Base-by-base conservation (phyloP, 768 basidiomycete species). In the Termitomyces bulborhizus region DNA sequence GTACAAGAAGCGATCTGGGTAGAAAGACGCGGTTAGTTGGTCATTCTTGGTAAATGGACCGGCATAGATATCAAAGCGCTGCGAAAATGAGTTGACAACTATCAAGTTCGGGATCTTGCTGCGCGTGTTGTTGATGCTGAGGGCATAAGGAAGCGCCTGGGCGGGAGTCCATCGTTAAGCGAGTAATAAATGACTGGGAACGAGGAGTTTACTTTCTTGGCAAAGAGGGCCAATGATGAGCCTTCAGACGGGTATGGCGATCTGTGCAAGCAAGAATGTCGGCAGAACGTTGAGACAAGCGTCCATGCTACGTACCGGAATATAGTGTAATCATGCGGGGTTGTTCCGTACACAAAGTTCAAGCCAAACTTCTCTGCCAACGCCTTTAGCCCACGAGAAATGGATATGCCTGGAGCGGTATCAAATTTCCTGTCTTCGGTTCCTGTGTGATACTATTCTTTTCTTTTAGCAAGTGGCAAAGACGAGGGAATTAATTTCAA, bases 1-100 rank as follows among this genome's bases (percentile, higher is more conserved):
- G 68, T 76, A 90, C 21, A 79, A 57, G 73, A 90, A 88, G 8
- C 72, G 56, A 63, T 91, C 82, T 0, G 71, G 67, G 64, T 88
- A 93, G 0, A 91, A 88, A 6, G 81, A 83, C 1, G 81, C 80
- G 0, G 88, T 88, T 44, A 92, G 76, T 61, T 90, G 85, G 66
- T 93, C 90, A 65, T 92, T 88, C 66, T 83, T 83, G 31, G 85
- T 86, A 71, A 93, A 93, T 2, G 81, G 63, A 1, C 90, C 90
- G 1, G 75, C 60, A 63, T 82, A 84, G 49, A 91, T 67, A 60
- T 87, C 79, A 69, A 83, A 90, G 48, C 88, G 82, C 62, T 83
- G 73, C 11, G 75, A 80, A 11, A 80, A 86, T 1, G 85, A 79
- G 68, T 87, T 84, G 51, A 74, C 70, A 55, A 90, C 80, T 66